Base-by-base conservation (phyloP, 495 filamentous ascomycete species). In the Penicillium bovifimosum region DNA sequence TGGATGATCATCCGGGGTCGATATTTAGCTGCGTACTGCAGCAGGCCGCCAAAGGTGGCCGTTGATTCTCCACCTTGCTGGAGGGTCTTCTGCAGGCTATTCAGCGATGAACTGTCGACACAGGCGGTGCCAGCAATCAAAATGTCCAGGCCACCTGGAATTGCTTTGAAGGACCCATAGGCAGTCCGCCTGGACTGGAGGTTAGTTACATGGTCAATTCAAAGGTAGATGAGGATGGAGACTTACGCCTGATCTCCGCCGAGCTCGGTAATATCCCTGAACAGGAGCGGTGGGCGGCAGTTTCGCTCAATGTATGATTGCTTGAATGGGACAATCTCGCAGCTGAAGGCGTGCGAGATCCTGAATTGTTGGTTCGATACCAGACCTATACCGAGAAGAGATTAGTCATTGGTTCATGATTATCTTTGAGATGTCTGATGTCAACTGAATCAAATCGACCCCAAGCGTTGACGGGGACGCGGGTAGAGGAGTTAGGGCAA, bases 241-340 rank as follows among this genome's bases (percentile, higher is more conserved):
- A 80, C 85, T 73, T 71, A 87, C 85, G 83, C 85, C 44, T 71
- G 58, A 6, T 61, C 52, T 38, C 71, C 58, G 40, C 67, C 60
- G 10, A 93, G 67, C 55, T 93, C 84, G 6, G 68, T 69, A 3
- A 91, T 78, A 65, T 95, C 86, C 6, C 85, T 72, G 47, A 91
- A 90, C 11, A 93, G 66, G 27, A 83, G 66, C 0, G 71, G 72
- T 0, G 81, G 78, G 9, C 76, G 71, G 49, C 86, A 83, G 64
- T 93, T 95, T 11, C 86, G 74, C 54, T 86, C 76, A 53, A 95
- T 93, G 62, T 88, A 92, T 2, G 82, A 82, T 60, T 92, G 88
- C 59, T 93, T 93, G 65, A 77, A 86, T 0, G 81, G 76, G 40
- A 82, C 87, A 40, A 91, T 90, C 65, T 95, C 90, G 17, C 82